These are phyloP conservation scores for Tagetes erecta DNA, from an alignment of 129 eudicot species.

Conservation along the genomic window DNA sequence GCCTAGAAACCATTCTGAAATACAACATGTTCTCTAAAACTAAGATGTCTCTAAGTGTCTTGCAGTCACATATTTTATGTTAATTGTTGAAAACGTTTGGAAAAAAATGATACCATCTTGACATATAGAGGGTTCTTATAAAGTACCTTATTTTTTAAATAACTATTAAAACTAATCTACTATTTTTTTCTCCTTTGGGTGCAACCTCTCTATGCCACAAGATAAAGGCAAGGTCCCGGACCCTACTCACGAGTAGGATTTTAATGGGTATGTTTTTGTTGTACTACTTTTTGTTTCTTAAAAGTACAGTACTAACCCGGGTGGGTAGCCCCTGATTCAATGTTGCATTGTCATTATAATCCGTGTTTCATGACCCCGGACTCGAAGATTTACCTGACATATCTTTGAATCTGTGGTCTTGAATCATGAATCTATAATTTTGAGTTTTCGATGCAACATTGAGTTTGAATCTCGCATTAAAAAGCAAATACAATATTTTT, in stretches of 20 bases:
- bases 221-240: too few species aligned
- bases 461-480: background rate
- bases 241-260: too few species aligned
- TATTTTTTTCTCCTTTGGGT: background rate
- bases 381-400: background rate
- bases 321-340: background rate
- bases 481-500: too few species aligned
- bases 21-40: background rate
- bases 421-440: background rate
- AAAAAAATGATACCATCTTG: background rate
- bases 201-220: too few species aligned
- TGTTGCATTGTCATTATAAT: background rate
- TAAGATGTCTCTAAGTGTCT: background rate
- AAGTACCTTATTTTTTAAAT: background rate
- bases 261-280: too few species aligned
- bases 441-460: background rate
- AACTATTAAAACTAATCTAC: background rate
- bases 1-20: constrained; percentile 7
- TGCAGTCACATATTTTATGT: constrained; percentile 6
- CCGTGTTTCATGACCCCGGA: background rate
- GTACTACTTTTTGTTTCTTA: background rate
- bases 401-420: background rate
- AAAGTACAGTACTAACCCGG: background rate
- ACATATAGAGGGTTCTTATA: background rate
- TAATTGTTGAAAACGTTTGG: background rate